Base-by-base conservation (phyloP, 2,329 filamentous ascomycete species). In the Myrmaecium sp. region DNA sequence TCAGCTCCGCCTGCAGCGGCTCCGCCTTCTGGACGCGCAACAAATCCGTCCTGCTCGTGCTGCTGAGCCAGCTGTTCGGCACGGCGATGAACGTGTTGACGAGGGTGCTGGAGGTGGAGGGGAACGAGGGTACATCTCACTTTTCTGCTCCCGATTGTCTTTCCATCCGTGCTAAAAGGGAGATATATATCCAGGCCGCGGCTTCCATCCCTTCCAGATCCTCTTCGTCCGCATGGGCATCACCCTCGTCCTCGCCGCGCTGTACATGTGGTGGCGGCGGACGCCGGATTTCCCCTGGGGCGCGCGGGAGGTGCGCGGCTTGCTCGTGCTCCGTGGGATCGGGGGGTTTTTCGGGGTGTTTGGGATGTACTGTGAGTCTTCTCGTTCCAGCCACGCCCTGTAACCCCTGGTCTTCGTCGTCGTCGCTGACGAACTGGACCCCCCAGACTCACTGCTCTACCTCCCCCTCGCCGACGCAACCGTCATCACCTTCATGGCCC, bases 381-480 rank as follows among this genome's bases (percentile, higher is more conserved):
- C 17, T 33, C 21, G 7, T 6, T 7, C 14, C 22, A 21, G 27
- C 12, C 25, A 18, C 14, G 15, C 11, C 20, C 19, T 59, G 61
- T 63, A 19, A 9, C 14, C 6, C 14, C 5, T 2, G 55, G 35
- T 62, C 57, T 14, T 18, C 13, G 17, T 12, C 7, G n/a, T n/a
- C 64, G 64, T 12, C 6, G 6, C 21, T 19, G 5, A 30, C 41
- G 42, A 13, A 42, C n/a, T n/a, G n/a, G n/a, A n/a, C n/a, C n/a
- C 27, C 8, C 9, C 5, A 62, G 60, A 73, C 40, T 74, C 69
- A 5, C 54, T 79, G 30, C 66, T 79, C 43, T 91, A 91, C 40
- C 66, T 93, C 3, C 79, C 81, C 0, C 63, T 93, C 2, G 77
- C 81, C 10, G 83, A 93, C 46, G 82, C 83, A 2, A 89, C 80